Evolutionary conservation across 257 asterid genomes (phyloP).

Genomic region (Penstemon davidsonii): DNA sequence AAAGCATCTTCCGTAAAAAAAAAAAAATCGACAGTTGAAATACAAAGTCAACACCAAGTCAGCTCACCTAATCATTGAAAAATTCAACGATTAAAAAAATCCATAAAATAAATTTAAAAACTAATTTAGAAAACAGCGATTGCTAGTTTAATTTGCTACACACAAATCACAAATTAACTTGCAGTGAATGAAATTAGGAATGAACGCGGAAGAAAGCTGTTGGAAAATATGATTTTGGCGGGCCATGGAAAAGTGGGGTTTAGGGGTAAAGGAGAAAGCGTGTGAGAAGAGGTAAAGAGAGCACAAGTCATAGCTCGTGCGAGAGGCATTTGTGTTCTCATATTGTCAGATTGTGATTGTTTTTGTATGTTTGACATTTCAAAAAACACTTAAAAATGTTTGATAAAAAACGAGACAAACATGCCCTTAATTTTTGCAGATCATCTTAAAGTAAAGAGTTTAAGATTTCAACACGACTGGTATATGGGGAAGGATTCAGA

Average conservation of each 20-base stretch:
- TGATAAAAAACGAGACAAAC: no score
- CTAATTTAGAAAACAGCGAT: neutral
- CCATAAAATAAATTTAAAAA: neutral
- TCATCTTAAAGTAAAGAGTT: no score
- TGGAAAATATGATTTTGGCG: neutral
- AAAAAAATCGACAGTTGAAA: neutral
- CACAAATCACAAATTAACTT: conserved; percentile 30
- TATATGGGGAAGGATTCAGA: no score
- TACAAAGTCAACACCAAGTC: conserved; percentile 13
- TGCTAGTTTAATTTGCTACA: neutral
- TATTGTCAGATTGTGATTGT: no score
- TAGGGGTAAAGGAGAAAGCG: conserved; percentile 13
- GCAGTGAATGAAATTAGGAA: conserved; percentile 6
- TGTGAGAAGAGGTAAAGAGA: conserved; percentile 20
- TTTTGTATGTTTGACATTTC: no score
- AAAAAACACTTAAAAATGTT: no score
- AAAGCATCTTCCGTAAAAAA: neutral
- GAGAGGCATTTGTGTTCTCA: conserved; percentile 30
- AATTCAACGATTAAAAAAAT: conserved; percentile 12
- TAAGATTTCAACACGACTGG: no score
- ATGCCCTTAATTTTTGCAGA: no score
- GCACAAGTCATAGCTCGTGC: conserved; percentile 37
- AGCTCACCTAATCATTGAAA: conserved; percentile 5
- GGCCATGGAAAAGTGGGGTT: conserved; percentile 5
- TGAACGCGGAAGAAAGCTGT: neutral